Base-by-base conservation (phyloP, 164 flowering plant genomes). In the Tetracentron sinense region DNA sequence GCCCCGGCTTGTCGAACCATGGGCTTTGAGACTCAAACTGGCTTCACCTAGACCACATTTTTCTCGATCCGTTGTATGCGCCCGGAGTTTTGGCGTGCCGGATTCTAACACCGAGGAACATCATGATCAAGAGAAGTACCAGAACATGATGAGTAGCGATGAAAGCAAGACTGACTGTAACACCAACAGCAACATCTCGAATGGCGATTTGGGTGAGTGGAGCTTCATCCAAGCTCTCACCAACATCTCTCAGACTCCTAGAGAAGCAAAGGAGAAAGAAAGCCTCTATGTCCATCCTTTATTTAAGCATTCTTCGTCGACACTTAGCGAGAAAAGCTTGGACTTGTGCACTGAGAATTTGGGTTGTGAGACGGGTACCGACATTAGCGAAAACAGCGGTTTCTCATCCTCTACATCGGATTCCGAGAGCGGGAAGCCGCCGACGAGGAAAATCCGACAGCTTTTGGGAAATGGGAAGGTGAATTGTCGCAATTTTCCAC, bases 311-410 rank as follows among this genome's bases (percentile, higher is more conserved):
- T 77, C 83, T 7, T 28, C 76, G 8, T 72, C 77, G 1, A 53
- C 31, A 44, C 79, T 89, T 3, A 81, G 80, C 56, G 65, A 69
- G n/a, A 78, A 74, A 54, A 85, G 93, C 80, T 69, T 89, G 54
- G 78, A 82, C 61, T 75, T 89, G 83, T 89, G 96, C 78, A 89
- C 96, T 0, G 93, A 89, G 74, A 77, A 77, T 58, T 69, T 87
- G 52, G 89, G 93, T 5, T 76, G 81, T 47, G 96, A 89, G 63
- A 85, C 89, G 0, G 96, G 96, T 10, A 77, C 74, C 56, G 68
- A 71, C 21, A 68, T 66, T 28, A 22, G 31, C 7, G 79, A 69
- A 6, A 46, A 66, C 68, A 57, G 49, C 56, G 60, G 64, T 31
- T 66, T 78, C 61, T 60, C 61, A 7, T 29, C 59, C 54, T 59